A percentile compares a stretch with the other conserved stretches of the same genome.
These are phyloP conservation scores for Yamadazyma olivae DNA, from an alignment of 805 yeast genomes.

Conservation along the genomic window DNA sequence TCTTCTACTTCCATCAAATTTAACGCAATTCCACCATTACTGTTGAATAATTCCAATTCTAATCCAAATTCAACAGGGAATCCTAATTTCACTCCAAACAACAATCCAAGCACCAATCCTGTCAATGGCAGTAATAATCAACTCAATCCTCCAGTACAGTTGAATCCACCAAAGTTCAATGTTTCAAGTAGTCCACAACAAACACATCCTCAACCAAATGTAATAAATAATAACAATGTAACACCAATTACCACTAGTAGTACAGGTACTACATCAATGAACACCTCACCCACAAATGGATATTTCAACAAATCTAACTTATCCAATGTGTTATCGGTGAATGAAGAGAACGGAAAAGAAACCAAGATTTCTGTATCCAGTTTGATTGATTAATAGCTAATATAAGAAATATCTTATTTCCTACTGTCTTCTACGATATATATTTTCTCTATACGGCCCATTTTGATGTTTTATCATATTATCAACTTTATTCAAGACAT, in stretches of 20 bases:
- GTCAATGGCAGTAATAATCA: background rate
- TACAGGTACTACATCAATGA: conserved; percentile 5
- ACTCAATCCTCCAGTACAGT: conserved; percentile 1
- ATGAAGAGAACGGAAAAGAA: conserved; percentile 10
- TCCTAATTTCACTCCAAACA: conserved; percentile 1
- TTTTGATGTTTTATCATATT: too few species aligned
- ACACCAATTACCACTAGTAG: background rate
- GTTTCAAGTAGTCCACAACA: background rate
- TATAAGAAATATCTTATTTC: background rate
- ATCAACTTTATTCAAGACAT: too few species aligned
- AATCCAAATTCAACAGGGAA: background rate
- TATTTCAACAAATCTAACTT: conserved; percentile 9
- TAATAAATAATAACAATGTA: background rate
- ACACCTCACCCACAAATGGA: conserved; percentile 8
- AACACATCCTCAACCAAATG: background rate
- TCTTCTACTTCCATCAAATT: conserved; percentile 23
- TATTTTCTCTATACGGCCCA: too few species aligned
- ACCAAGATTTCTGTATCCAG: conserved; percentile 34
- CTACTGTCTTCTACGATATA: too few species aligned
- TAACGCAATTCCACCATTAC: conserved; percentile 8
- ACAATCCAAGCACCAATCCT: background rate
- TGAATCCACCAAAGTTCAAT: background rate
- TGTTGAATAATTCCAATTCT: conserved; percentile 5
- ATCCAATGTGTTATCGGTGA: conserved; percentile 10
- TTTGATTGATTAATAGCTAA: conserved; percentile 23